Conservation (phyloP, 2,329 filamentous ascomycete genomes). For the Malbranchea cinnamomea region DNA sequence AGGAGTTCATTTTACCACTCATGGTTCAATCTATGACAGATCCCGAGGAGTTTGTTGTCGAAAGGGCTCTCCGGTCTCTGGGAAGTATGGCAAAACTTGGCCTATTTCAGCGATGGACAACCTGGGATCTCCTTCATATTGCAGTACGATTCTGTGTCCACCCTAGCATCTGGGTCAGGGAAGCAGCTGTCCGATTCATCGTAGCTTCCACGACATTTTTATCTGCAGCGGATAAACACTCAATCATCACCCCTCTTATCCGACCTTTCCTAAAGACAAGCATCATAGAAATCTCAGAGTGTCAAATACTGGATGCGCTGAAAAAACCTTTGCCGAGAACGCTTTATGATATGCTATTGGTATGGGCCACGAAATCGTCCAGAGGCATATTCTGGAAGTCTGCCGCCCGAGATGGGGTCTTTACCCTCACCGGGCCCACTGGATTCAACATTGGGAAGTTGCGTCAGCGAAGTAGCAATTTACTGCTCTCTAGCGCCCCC, state of each 20-base stretch:
- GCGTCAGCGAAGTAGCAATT: slow-evolving; percentile 29
- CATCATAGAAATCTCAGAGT: slow-evolving; percentile 54
- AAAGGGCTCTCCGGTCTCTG: slow-evolving; percentile 75
- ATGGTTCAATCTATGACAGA: slow-evolving; percentile 94
- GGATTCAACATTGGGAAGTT: slow-evolving; percentile 41
- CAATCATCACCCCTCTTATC: slow-evolving; percentile 67
- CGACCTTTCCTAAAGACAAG: slow-evolving; percentile 66
- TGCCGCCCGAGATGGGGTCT: slow-evolving; percentile 52
- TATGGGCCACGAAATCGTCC: slow-evolving; percentile 72
- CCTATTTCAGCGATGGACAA: slow-evolving; percentile 66
- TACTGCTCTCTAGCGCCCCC: slow-evolving; percentile 43
- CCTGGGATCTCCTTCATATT: slow-evolving; percentile 76
- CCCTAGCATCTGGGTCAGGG: slow-evolving; percentile 87
- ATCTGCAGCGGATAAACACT: slow-evolving; percentile 65
- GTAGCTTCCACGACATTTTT: slow-evolving; percentile 61
- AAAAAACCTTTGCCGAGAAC: slow-evolving; percentile 66
- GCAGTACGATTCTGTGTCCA: slow-evolving; percentile 79
- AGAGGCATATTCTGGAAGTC: slow-evolving; percentile 79
- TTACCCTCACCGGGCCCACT: slow-evolving; percentile 49
- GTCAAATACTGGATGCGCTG: slow-evolving; percentile 62
- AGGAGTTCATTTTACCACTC: slow-evolving; percentile 87
- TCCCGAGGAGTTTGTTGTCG: slow-evolving; percentile 83
- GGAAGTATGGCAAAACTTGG: slow-evolving; percentile 80
- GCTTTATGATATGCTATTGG: slow-evolving; percentile 70
- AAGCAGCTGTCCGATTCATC: slow-evolving; percentile 74